Percentiles rank a stretch among this genome's conserved stretches.
phyloP scores from a whole-genome alignment of 2,329 filamentous ascomycete species.

The Pseudogymnoascus sp. region DNA sequence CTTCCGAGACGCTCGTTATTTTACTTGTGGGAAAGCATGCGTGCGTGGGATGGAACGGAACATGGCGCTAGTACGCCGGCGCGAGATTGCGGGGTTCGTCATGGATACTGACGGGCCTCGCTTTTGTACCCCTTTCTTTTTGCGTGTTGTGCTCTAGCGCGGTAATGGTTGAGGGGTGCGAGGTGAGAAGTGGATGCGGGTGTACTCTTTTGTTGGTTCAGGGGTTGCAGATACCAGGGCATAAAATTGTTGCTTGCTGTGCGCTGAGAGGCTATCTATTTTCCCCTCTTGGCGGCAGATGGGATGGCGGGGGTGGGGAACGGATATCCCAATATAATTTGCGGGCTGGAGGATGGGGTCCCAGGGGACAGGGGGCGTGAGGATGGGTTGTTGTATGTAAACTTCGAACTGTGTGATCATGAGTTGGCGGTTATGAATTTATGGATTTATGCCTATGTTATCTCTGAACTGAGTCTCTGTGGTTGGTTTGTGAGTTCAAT shows the following conservation, averaged over 20 bases:
- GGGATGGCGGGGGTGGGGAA: not conserved
- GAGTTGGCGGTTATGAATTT: not conserved
- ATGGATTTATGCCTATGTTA: not conserved
- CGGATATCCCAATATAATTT: not conserved
- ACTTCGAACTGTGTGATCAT: not conserved
- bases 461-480: not conserved
- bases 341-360: not conserved
- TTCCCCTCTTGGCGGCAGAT: not conserved
- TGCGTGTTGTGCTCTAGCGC: not conserved
- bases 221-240: not conserved
- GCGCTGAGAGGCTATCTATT: not conserved
- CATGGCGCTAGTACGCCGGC: not conserved
- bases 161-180: not conserved
- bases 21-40: not conserved
- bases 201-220: not conserved
- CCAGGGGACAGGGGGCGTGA: not conserved
- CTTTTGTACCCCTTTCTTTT: constrained; percentile 2
- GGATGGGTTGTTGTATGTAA: not conserved
- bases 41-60: not conserved
- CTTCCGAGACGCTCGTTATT: not conserved
- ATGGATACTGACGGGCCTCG: not conserved
- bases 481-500: not conserved
- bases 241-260: not conserved
- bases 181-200: not conserved
- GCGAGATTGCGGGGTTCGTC: not conserved